Evolutionary conservation across 1,139 yeast genomes (phyloP), one percentile per base, ranked within the genome.

Genomic region (Yamadazyma buinensis): DNA sequence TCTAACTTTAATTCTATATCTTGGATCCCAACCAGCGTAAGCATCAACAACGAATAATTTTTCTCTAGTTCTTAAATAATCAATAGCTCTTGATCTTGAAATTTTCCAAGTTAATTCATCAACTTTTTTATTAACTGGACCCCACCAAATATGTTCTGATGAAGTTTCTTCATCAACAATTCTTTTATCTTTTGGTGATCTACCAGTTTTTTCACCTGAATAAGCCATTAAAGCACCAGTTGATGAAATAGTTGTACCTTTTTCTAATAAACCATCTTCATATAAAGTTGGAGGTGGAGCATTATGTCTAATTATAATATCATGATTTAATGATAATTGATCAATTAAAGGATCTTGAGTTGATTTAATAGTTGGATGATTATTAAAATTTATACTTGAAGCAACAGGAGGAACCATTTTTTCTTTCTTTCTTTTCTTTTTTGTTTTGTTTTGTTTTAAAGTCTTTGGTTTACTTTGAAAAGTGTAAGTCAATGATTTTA

Each of bases 11-110:
- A 92, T 80, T 71, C 97, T 80, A 80, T 92, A 92, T 61, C 87
- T 82, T 59, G 97, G 97, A 64, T 92, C 98, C 97, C 97, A 92
- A 48, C 98, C 98, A 38, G 97, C 98, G 59, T 64, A 92, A 26
- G 97, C 97, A 60, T 92, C 98, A 49, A 92, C 90, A 45, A 92
- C 94, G 64, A 85, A 92, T 56, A 92, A 81, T 64, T 88, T 85
- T 57, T 85, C 92, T 68, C 96, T 84, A 42, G 97, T 92, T 75
- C 95, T 85, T 61, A 92, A 78, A 72, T 88, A 92, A 65, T 92
- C 98, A 52, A 90, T 78, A 38, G 98, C 97, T 69, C 98, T 85
- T 51, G 94, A 94, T 63, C 95, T 84, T 61, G 94, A 86, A 54
- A 92, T 90, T 55, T 81, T 79, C 97, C 97, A 92, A 29, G 97